Evolutionary conservation across 2,329 filamentous ascomycete species (phyloP), one percentile per base, ranked within the genome.

Genomic region (Cladosporium sp.): DNA sequence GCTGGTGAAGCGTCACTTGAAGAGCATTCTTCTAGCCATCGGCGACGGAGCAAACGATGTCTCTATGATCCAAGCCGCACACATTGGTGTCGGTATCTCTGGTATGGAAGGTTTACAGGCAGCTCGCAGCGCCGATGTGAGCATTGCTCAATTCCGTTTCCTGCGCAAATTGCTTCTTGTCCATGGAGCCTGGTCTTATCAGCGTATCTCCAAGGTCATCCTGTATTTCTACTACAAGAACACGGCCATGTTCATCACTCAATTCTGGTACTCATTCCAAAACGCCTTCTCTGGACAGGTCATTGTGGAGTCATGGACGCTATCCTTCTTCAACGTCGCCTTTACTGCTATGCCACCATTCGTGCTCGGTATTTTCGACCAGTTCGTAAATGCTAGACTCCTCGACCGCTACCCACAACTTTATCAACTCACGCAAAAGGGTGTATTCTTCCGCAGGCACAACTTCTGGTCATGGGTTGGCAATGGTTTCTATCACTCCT

Each of bases 201-300:
- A 97, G 77, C 91, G 95, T 66, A 90, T 99, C 76, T 94, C 91
- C 85, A 97, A 96, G 81, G 93, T 96, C 66, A 98, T 99, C 73
- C 80, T 99, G 68, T 99, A 97, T 80, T 98, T 95, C 7, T 99
- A 98, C 79, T 99, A 99, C 85, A 99, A 99, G 85, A 99, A 99
- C 80, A 97, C 98, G 71, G 90, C 93, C 23, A 84, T 99, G 68
- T 99, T 98, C 81, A 93, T 99, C 91, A 99, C 96, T 67, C 96
- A 99, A 77, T 99, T 99, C 77, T 99, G 96, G 92, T 98, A 95
- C 80, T 92, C 93, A 0, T 99, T 99, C 83, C 93, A 97, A 86
- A 99, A 99, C 78, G 91, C 92, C 70, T 99, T 98, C 79, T 98
- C 94, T 1, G 95, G 95, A 61, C 90, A 97, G 77, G 92, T 98